Base-by-base conservation (phyloP, 495 filamentous ascomycete species). In the Podospora tetraspora region DNA sequence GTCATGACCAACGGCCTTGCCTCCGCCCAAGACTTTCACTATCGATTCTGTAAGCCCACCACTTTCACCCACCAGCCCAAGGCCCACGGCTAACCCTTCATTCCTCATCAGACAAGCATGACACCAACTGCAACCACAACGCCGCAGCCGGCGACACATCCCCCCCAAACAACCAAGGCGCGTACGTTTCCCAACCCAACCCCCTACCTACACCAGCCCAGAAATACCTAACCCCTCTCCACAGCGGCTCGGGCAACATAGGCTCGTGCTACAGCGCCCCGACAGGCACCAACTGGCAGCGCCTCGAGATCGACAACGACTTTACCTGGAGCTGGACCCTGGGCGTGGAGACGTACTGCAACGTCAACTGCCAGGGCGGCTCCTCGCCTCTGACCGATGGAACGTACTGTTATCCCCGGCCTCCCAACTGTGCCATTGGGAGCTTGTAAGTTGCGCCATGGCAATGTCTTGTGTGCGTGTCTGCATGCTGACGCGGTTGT, bases 221-320 rank as follows among this genome's bases (percentile, higher is more conserved):
- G 3, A 2, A 25, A 25, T 25, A 25, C 25, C 25, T 25, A 25
- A 25, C 3, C 25, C 3, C 25, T 30, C 25, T 30, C 29, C 9
- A 30, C 29, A 30, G 29, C 29, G 9, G 9, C 29, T 30, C 24
- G 27, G 60, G 60, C 60, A 62, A 21, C 60, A 9, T 27, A 3
- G 19, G 10, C 60, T 1, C 11, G n/a, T 62, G 60, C 60, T 62
- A 62, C 60, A 16, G 12, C 60, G 60, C 60, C 22, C 60, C 60
- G 10, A 62, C 60, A 3, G 60, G 60, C 13, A 62, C 60, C 24
- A 3, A 62, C 19, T 62, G 60, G 60, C 60, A 34, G 27, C 60
- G 60, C n/a, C 22, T 62, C 1, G 60, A 62, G 9, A 62, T 62
- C n/a, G 60, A 62, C 60, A 27, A 62, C n/a, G n/a, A 62, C 60